phyloP scores from a whole-genome alignment of 768 basidiomycete genomes.

The Galerina sulciceps region DNA sequence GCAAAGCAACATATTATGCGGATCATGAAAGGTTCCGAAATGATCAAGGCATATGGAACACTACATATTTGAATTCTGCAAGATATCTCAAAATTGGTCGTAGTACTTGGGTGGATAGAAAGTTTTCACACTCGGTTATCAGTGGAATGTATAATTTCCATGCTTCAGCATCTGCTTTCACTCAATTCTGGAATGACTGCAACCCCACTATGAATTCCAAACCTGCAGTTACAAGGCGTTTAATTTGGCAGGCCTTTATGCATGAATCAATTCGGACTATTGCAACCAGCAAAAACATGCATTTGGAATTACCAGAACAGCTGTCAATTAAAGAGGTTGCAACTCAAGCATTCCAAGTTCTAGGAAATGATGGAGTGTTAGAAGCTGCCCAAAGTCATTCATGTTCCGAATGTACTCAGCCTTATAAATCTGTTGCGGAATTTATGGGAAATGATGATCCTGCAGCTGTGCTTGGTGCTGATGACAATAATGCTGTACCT shows the following conservation, averaged over 20 bases:
- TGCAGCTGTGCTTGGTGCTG: not conserved
- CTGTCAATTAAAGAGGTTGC: not conserved
- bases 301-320: not conserved
- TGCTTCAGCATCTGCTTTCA: not conserved
- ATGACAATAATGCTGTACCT: not conserved
- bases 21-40: constrained; percentile 13
- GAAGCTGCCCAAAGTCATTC: constrained; percentile 1
- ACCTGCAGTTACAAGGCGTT: not conserved
- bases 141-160: constrained; percentile 1
- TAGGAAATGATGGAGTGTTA: constrained; percentile 12
- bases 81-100: constrained; percentile 20
- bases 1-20: constrained; percentile 13
- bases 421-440: constrained; percentile 7
- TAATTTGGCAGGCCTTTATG: constrained; percentile 22
- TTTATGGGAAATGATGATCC: not conserved
- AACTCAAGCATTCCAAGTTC: not conserved
- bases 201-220: not conserved
- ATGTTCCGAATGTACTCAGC: constrained; percentile 12
- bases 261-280: constrained; percentile 17
- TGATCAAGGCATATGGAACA: not conserved
- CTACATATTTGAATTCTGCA: constrained; percentile 14
- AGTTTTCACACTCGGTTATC: constrained; percentile 15
- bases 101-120: constrained; percentile 16
- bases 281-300: not conserved
- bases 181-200: not conserved